These are phyloP conservation scores for Pleurozium schreberi DNA, from an alignment of 225 moss, liverwort and hornwort genomes.

Conservation along the genomic window DNA sequence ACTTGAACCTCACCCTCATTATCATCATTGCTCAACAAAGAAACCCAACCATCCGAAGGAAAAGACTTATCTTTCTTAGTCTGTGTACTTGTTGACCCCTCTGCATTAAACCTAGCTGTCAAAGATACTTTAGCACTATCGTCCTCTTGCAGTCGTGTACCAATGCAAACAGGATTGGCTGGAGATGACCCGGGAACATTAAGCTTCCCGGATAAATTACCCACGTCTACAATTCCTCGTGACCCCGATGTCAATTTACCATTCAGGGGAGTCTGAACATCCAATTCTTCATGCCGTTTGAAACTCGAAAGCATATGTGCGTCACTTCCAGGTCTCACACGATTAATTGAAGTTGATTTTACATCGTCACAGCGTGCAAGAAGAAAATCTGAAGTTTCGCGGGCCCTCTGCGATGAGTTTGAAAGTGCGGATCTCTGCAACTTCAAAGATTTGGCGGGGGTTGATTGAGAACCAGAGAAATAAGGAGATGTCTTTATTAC, in stretches of 20 bases:
- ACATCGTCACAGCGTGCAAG: background rate
- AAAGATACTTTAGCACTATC: conserved; percentile 5
- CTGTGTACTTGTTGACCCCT: background rate
- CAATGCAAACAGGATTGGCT: conserved; percentile 13
- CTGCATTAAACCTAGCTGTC: conserved; percentile 7
- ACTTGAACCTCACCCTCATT: background rate
- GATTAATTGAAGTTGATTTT: background rate
- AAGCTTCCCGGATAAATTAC: background rate
- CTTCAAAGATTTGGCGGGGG: conserved; percentile 18
- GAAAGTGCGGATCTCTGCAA: conserved; percentile 2
- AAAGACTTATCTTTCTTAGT: background rate
- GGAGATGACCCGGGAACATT: conserved; percentile 9
- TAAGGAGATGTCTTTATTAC: conserved; percentile 13
- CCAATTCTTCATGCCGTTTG: background rate
- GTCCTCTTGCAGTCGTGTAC: background rate
- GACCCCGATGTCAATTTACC: background rate
- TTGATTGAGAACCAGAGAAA: conserved; percentile 16
- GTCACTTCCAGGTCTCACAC: background rate
- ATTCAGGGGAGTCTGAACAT: background rate
- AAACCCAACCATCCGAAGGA: background rate
- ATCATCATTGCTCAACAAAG: background rate
- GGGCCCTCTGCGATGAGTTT: background rate
- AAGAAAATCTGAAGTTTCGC: background rate
- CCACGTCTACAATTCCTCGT: background rate
- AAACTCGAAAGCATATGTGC: background rate